Evolutionary conservation across 805 yeast genomes (phyloP), one percentile per base, ranked within the genome.

Genomic region (Starmerella etchellsii): DNA sequence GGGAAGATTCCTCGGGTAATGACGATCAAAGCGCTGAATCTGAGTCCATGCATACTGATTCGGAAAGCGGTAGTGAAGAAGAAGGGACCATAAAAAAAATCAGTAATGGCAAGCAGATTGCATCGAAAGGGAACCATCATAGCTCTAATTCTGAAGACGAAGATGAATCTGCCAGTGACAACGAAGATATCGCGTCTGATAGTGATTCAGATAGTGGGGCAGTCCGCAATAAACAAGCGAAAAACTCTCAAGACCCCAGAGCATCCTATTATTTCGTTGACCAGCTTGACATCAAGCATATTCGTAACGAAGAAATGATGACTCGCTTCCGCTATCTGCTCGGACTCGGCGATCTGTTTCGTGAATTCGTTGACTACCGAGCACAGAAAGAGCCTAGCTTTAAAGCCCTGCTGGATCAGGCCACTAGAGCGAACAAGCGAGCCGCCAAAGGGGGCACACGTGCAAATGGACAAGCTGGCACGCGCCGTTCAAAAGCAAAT

Each of bases 271-370:
- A 49, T 25, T 44, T 49, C 18, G 39, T 44, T 21, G 30, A 40
- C 14, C 31, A 41, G 11, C 31, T 35, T 19, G 47, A 48, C 24
- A 34, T 37, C 19, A 34, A 42, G 34, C 31, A 33, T 10, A 21
- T 24, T 14, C 44, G 49, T 9, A 44, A 40, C 7, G 67, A 65
- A 30, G 79, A 72, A 48, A 88, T 88, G 0, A 73, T 85, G 19
- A 73, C 69, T 44, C 66, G 96, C 42, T 83, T 82, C 67, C 75
- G 75, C 54, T 81, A 87, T 57, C 64, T 87, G 18, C 64, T 87
- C 34, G 78, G 84, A 1, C 64, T 87, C 24, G 83, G 95, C 0
- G 93, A 81, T 48, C 63, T 88, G 39, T 87, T 87, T 57, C 75
- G 93, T 24, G 82, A 82, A 54, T 87, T 87, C 58, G 81, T 87